Base-by-base conservation (phyloP, 257 asterid genomes). In the Coffea eugenioides region DNA sequence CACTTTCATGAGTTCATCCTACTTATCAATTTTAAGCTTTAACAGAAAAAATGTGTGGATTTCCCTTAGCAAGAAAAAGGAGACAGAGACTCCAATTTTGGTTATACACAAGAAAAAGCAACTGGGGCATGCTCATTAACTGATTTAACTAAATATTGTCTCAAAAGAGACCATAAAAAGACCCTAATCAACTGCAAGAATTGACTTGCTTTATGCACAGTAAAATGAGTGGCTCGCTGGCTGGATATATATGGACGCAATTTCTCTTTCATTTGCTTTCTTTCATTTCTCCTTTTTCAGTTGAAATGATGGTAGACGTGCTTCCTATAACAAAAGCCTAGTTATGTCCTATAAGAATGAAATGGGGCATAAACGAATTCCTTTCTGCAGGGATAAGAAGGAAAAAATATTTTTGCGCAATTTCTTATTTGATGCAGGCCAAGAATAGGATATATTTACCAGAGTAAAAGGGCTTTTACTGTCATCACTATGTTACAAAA, bases 91-190 rank as follows among this genome's bases (percentile, higher is more conserved):
- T 27, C 2, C 46, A 34, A 23, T 23, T 41, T 46, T 75, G 56
- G 78, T 39, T 36, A 43, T 43, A 15, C 71, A 43, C 52, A 46
- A 25, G 43, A 49, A 66, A 66, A 66, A 66, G 12, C 74, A 48
- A 48, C 25, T 3, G 61, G 73, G 80, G 71, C 49, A 31, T 36
- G 66, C 16, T n/a, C 56, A 14, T 51, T 52, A 77, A 77, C 80
- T 77, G 80, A 77, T 52, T 77, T 77, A 77, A 77, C 75, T 77
- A 77, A 66, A 71, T 61, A 49, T 67, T 67, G 68, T 77, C 75
- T 21, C 25, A 11, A 49, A 45, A 34, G 68, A 77, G 43, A 77
- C 74, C 61, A 65, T 51, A 77, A 68, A 74, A 68, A 68, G 41
- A 46, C 52, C n/a, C 20, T 77, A 11, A 77, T 67, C 75, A 34